Conservation (phyloP, 2,329 filamentous ascomycete genomes). For the Chaetomium olivaceum region DNA sequence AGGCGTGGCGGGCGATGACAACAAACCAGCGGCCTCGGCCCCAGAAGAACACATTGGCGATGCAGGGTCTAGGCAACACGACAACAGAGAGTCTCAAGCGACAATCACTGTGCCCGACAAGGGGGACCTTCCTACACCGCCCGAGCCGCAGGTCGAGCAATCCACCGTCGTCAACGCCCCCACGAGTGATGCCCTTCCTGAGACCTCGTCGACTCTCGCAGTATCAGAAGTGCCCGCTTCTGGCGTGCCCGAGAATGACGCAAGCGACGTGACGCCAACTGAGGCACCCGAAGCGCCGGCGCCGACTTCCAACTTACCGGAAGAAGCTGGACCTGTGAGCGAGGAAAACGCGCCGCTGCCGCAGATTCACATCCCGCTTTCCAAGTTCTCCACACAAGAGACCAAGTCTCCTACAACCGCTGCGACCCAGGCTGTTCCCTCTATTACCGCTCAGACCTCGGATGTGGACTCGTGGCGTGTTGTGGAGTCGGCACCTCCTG, state of each 20-base stretch:
- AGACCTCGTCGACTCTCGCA: not conserved
- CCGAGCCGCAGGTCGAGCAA: slow-evolving; percentile 18
- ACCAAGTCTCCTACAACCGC: slow-evolving; percentile 34
- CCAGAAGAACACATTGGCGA: slow-evolving; percentile 6
- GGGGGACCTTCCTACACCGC: slow-evolving; percentile 15
- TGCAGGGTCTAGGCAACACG: not conserved
- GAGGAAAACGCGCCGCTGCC: slow-evolving; percentile 29
- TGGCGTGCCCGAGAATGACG: slow-evolving; percentile 2
- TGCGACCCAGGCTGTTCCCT: slow-evolving; percentile 24
- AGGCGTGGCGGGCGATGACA: not conserved
- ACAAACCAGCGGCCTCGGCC: not conserved
- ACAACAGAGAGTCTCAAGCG: slow-evolving; percentile 19
- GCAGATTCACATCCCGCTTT: slow-evolving; percentile 41
- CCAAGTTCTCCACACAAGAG: slow-evolving; percentile 48
- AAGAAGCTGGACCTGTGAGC: not conserved
- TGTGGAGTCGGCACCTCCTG: slow-evolving; percentile 18
- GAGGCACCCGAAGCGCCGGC: not conserved
- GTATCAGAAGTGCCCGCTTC: not conserved
- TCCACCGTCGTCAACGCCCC: slow-evolving; percentile 1
- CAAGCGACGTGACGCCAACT: not conserved
- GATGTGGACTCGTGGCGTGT: slow-evolving; percentile 22
- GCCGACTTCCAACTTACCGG: not conserved
- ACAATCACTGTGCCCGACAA: slow-evolving; percentile 9
- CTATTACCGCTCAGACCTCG: slow-evolving; percentile 19
- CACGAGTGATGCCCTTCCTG: not conserved